Evolutionary conservation across 148 eudicot genomes (phyloP), one percentile per base, ranked within the genome.

Genomic region (Fagopyrum tataricum): DNA sequence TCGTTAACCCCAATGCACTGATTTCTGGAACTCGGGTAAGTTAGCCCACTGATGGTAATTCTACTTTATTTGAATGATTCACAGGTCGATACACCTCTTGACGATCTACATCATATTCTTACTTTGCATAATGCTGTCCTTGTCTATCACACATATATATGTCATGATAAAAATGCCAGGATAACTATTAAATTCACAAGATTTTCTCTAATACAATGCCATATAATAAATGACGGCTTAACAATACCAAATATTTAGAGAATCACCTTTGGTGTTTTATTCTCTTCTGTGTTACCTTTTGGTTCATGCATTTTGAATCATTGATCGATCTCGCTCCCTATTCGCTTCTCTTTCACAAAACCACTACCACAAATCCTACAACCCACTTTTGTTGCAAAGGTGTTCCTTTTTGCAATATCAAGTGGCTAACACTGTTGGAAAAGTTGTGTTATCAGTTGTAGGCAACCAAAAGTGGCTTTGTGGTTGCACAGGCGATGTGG

Each of bases 11-110:
- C 18, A 88, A 92, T 77, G 73, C 86, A 75, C 78, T 96, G 80
- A 82, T 96, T 67, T 92, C 99, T 67, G 99, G 99, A 74, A 92
- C 94, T 76, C 86, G 99, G 92, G 99, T 96, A 90, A 31, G 69
- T 37, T 39, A 64, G 15, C 68, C 43, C 39, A 64, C 42, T 12
- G 42, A 14, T 64, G 14, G 18, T 64, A 12, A 64, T 13, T 64
- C 44, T 64, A 37, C 43, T 31, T 31, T 14, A 13, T 15, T 26
- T 37, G 20, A 64, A 64, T 31, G 17, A 17, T 31, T 8, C 8
- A 39, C 15, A 37, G 4, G 14, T 37, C 2, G 44, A 43, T 12
- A 23, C 24, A 61, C 6, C 67, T 61, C 9, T 61, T 61, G 17
- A 31, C 10, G 13, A 2, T 61, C 11, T 5, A 4, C 8, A n/a